Percentiles rank a stretch among this genome's conserved stretches.
Conservation (phyloP, 176 grass and related monocot genomes). For the Tuctoria greenei region DNA sequence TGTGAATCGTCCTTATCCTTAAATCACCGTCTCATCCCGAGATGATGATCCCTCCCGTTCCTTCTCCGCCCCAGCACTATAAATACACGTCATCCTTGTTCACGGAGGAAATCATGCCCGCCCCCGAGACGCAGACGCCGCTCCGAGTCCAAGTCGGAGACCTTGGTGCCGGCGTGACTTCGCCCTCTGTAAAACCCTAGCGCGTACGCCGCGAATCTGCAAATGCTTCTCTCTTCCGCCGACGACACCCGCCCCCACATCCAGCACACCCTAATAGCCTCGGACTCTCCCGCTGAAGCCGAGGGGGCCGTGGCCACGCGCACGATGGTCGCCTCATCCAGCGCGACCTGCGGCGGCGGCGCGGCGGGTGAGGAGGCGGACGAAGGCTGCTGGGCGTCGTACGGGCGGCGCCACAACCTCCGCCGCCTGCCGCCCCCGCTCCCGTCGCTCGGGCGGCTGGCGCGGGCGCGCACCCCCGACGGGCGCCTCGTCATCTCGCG, state of each 20-base stretch:
- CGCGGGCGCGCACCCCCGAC: conserved; percentile 36
- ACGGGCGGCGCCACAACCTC: conserved; percentile 31
- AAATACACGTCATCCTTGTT: conserved; percentile 6
- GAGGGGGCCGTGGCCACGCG: no score
- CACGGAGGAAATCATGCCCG: background rate
- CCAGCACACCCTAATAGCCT: conserved; percentile 42
- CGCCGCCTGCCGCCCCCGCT: conserved; percentile 47
- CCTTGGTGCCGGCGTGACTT: no score
- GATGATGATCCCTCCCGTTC: background rate
- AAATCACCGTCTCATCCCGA: background rate
- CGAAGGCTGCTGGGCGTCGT: conserved; percentile 32
- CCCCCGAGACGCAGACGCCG: background rate
- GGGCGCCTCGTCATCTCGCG: conserved; percentile 34
- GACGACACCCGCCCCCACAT: conserved; percentile 33
- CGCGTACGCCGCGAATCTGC: background rate
- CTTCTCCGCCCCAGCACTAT: background rate
- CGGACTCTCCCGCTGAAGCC: background rate
- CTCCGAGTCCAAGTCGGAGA: background rate
- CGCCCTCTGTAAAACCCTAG: background rate
- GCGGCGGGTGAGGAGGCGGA: background rate
- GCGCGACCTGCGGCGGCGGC: background rate
- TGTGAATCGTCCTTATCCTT: background rate
- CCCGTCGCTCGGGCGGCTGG: conserved; percentile 25
- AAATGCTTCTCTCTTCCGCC: background rate
- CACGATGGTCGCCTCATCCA: conserved; percentile 44